Evolutionary conservation across 73 alveolate genomes (phyloP).

Genomic region (Blepharisma japonicum): DNA sequence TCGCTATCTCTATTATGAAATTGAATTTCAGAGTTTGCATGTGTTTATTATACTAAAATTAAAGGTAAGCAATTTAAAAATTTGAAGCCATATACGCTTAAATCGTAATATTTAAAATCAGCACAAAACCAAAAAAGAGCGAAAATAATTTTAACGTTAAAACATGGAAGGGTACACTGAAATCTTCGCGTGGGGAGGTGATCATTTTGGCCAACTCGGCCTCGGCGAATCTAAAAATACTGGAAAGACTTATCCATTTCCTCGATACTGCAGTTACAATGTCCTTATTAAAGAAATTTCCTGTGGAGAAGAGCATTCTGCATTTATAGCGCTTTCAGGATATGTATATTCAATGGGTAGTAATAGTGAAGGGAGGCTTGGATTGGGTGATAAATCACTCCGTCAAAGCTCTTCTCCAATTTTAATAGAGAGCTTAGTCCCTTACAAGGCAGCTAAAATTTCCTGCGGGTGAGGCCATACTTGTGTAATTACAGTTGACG

Average conservation of each 20-base stretch:
- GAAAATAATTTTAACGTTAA: too few species aligned
- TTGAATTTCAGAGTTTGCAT: too few species aligned
- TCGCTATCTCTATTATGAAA: too few species aligned
- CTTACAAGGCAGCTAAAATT: conserved; percentile 36
- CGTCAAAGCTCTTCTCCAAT: conserved; percentile 43
- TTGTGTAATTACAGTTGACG: conserved; percentile 71
- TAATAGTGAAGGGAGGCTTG: conserved; percentile 36
- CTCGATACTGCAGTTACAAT: conserved; percentile 53
- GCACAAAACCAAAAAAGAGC: too few species aligned
- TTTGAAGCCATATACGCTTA: too few species aligned
- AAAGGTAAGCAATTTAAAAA: too few species aligned
- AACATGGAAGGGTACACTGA: conserved; percentile 24
- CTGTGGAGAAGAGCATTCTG: conserved; percentile 69
- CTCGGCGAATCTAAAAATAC: conserved; percentile 33
- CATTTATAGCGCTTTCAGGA: conserved; percentile 46
- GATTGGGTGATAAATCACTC: conserved; percentile 30
- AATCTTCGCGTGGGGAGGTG: conserved; percentile 32
- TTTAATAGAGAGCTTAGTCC: conserved; percentile 39
- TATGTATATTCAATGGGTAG: conserved; percentile 40
- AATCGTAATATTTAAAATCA: too few species aligned
- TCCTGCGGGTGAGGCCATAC: conserved; percentile 90
- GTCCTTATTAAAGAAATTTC: conserved; percentile 47
- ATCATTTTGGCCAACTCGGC: conserved; percentile 37
- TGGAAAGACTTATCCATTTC: conserved; percentile 47
- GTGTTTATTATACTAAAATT: too few species aligned